Percentiles rank a stretch among this genome's conserved stretches.
Conservation (phyloP, 2,329 filamentous ascomycete genomes). For the Clonostachys solani region DNA sequence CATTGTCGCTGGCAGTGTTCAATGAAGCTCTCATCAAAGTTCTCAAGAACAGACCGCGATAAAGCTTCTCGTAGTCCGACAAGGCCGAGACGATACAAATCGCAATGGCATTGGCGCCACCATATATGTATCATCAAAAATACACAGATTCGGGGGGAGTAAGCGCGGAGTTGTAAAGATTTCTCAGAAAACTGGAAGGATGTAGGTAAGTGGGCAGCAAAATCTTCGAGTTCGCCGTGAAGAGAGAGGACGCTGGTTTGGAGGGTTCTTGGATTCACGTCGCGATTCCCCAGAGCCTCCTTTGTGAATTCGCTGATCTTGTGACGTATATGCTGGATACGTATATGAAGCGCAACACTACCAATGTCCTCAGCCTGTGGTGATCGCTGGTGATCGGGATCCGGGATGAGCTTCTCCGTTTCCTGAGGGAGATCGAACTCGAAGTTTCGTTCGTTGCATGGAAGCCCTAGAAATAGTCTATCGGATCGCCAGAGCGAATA, state of each 20-base stretch:
- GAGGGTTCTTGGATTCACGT: constrained; percentile 36
- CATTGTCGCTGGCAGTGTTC: constrained; percentile 45
- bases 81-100: constrained; percentile 50
- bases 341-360: constrained; percentile 51
- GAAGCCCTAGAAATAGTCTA: constrained; percentile 32
- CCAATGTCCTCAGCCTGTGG: constrained; percentile 45
- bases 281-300: constrained; percentile 25
- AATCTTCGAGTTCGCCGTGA: constrained; percentile 45
- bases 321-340: constrained; percentile 50
- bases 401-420: constrained; percentile 45
- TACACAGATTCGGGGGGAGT: constrained; percentile 51
- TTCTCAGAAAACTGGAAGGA: constrained; percentile 55
- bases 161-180: constrained; percentile 50
- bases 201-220: constrained; percentile 46
- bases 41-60: constrained; percentile 33
- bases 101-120: constrained; percentile 56
- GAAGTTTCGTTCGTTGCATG: constrained; percentile 39
- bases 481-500: constrained; percentile 38
- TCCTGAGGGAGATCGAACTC: constrained; percentile 54
- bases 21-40: constrained; percentile 43
- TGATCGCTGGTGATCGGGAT: constrained; percentile 32
- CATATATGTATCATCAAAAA: constrained; percentile 57
- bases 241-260: constrained; percentile 36
- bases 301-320: constrained; percentile 51
- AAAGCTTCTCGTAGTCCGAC: constrained; percentile 47